Percentiles rank a stretch among this genome's conserved stretches.
phyloP scores from a whole-genome alignment of 2,329 filamentous ascomycete genomes.

The Hymenoscyphus fructigenus region DNA sequence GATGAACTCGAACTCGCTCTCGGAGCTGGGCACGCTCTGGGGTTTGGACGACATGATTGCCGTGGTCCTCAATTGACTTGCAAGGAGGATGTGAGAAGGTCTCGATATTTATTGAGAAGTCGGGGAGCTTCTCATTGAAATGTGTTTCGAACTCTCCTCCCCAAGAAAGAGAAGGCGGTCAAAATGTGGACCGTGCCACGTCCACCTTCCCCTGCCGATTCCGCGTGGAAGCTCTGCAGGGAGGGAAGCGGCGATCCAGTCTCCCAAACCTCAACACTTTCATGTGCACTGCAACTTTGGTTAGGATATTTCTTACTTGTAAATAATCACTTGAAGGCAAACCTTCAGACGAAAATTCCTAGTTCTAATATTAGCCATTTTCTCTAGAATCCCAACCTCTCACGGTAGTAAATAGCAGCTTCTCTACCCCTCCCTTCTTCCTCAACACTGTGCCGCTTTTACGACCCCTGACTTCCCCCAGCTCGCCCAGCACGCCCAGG shows the following conservation, averaged over 20 bases:
- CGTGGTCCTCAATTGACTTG: slow-evolving; percentile 23
- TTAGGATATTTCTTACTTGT: background rate
- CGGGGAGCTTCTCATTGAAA: background rate
- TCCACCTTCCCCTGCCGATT: background rate
- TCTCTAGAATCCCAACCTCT: no score
- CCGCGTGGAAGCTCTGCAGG: background rate
- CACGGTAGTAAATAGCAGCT: background rate
- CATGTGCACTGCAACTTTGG: background rate
- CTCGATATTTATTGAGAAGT: background rate
- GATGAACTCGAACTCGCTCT: slow-evolving; percentile 64
- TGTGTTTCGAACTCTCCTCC: background rate
- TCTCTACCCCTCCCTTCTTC: background rate
- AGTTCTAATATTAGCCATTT: no score
- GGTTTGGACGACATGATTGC: slow-evolving; percentile 48
- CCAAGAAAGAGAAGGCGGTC: background rate
- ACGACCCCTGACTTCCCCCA: background rate
- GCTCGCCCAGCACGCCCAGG: no score
- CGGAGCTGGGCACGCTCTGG: slow-evolving; percentile 48
- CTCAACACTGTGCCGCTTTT: slow-evolving; percentile 2
- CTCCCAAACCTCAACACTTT: background rate
- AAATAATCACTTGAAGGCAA: no score
- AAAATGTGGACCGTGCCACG: background rate
- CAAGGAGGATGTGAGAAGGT: background rate
- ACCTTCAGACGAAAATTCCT: no score
- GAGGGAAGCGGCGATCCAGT: background rate